A percentile compares a stretch with the other conserved stretches of the same genome.
These are phyloP conservation scores for Chamaecrista fasciculata DNA, from an alignment of 306 rosid species.

Conservation along the genomic window DNA sequence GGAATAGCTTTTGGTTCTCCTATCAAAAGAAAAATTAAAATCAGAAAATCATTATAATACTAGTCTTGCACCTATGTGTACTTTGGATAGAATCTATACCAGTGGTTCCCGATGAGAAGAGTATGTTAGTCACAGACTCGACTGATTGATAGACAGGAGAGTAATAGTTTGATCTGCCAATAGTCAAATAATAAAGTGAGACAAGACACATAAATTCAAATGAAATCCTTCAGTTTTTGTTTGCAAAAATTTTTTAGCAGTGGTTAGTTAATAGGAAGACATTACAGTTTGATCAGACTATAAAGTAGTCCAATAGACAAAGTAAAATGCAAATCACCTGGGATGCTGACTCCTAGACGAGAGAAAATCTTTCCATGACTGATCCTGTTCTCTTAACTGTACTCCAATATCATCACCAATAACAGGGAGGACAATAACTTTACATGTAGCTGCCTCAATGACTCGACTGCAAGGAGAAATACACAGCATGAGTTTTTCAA, in stretches of 20 bases:
- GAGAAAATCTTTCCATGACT: slow-evolving; percentile 73
- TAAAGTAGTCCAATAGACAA: neutral
- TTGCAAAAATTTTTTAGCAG: neutral
- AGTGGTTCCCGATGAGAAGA: slow-evolving; percentile 96
- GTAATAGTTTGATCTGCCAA: slow-evolving; percentile 58
- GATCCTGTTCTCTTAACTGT: slow-evolving; percentile 56
- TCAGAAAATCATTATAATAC: slow-evolving; percentile 20
- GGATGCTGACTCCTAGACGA: slow-evolving; percentile 36
- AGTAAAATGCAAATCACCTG: slow-evolving; percentile 42
- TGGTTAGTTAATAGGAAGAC: slow-evolving; percentile 3
- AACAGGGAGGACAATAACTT: slow-evolving; percentile 77
- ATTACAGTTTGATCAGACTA: neutral
- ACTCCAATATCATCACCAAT: slow-evolving; percentile 50
- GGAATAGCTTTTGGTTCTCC: slow-evolving; percentile 98
- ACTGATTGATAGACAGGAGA: slow-evolving; percentile 51
- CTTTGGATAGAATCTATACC: slow-evolving; percentile 43
- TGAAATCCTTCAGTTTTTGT: slow-evolving; percentile 6
- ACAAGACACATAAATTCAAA: slow-evolving; percentile 12
- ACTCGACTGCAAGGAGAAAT: slow-evolving; percentile 63
- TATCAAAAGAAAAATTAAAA: slow-evolving; percentile 32
- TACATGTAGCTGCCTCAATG: slow-evolving; percentile 56
- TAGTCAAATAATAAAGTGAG: slow-evolving; percentile 26
- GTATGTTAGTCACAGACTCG: slow-evolving; percentile 70
- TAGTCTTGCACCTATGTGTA: neutral
- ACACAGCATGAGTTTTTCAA: slow-evolving; percentile 2